Base-by-base conservation (phyloP, 306 rosid species). In the Trifolium dubium region DNA sequence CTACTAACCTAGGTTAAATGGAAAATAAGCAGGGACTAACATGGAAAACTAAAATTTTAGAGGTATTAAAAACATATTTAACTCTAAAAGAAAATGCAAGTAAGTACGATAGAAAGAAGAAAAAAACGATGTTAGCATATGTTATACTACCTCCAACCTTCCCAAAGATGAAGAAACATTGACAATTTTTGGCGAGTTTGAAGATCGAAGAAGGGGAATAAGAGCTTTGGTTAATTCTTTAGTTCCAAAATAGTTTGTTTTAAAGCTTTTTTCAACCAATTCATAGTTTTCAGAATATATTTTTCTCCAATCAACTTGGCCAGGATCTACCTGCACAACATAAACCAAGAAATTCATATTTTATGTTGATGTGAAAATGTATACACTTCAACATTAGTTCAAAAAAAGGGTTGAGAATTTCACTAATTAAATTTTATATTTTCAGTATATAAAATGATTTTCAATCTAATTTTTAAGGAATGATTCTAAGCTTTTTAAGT, bases 141-240 rank as follows among this genome's bases (percentile, higher is more conserved):
- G 14, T 32, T 69, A 71, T 86, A 85, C 88, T 86, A 85, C 88
- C 86, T 77, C 19, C 8, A 86, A 51, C 1, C 23, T 59, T 11
- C 87, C 90, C 2, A 15, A 0, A 29, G 30, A 8, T 8, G 89
- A 74, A 12, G 89, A 73, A 75, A 88, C 83, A 62, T 77, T 86
- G 11, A 90, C 81, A 79, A 90, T 83, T 71, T 68, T 86, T 53
- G 91, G 92, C 2, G 88, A 84, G 29, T 32, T 73, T 8, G 96
- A 90, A 31, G 72, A 61, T 55, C 81, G 83, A 18, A 90, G 91
- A 67, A 84, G 83, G 43, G 88, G 87, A 77, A 85, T 69, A n/a
- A 88, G 85, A 32, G 79, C 67, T 75, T 65, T 66, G 8, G 77
- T 44, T 3, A 66, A 53, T 77, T 80, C 73, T 75, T 83, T 90